A percentile compares a stretch with the other conserved stretches of the same genome.
phyloP scores from a whole-genome alignment of 179 eudicot genomes.

The Pouteria campechiana region DNA sequence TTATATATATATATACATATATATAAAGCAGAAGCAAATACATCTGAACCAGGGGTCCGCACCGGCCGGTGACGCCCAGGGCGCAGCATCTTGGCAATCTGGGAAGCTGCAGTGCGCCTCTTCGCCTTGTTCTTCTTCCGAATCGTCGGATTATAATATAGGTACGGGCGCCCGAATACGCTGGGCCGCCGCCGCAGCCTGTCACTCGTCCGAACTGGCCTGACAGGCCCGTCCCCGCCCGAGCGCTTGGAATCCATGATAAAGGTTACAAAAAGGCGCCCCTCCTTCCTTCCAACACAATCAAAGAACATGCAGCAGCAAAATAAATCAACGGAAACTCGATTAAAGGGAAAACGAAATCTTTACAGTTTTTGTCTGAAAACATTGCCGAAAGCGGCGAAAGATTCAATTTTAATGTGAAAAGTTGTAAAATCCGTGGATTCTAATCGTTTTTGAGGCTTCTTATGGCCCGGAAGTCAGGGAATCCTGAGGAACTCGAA shows the following conservation, averaged over 20 bases:
- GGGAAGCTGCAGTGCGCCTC: slow-evolving; percentile 72
- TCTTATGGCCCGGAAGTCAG: no score
- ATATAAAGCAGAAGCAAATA: slow-evolving; percentile 9
- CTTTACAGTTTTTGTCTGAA: no score
- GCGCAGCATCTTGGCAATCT: slow-evolving; percentile 69
- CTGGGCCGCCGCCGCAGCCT: slow-evolving; percentile 52
- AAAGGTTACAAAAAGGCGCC: no score
- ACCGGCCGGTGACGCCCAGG: slow-evolving; percentile 41
- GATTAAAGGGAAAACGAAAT: no score
- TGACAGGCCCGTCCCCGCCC: slow-evolving; percentile 22
- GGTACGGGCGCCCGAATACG: slow-evolving; percentile 24
- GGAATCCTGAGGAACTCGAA: no score
- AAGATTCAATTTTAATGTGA: no score
- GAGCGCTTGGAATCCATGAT: slow-evolving; percentile 40
- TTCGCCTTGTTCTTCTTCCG: slow-evolving; percentile 54
- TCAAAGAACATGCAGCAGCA: no score
- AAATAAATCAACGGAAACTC: no score
- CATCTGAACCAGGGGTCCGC: slow-evolving; percentile 19
- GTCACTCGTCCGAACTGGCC: slow-evolving; percentile 60
- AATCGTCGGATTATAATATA: slow-evolving; percentile 23
- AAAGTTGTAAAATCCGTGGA: no score
- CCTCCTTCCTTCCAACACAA: no score
- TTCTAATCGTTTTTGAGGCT: no score
- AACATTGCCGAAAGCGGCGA: no score
- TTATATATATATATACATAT: neutral